A percentile compares a stretch with the other conserved stretches of the same genome.
Evolutionary conservation across 306 rosid genomes (phyloP).

Genomic region (Rubus parviflorus): DNA sequence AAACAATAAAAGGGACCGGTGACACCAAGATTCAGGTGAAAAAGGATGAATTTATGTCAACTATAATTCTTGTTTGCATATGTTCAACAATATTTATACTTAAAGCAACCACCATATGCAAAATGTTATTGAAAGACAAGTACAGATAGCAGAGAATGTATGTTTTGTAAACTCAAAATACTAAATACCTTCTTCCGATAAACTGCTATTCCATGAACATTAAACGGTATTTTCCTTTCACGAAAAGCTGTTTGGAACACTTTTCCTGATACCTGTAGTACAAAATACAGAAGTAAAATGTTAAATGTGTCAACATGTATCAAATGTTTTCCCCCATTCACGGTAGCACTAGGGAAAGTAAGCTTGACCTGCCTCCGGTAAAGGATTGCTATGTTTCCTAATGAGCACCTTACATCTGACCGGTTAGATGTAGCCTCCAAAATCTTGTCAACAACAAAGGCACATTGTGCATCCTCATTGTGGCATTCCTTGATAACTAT

Average conservation of each 20-base stretch:
- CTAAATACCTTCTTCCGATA: slow-evolving; percentile 79
- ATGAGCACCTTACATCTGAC: slow-evolving; percentile 54
- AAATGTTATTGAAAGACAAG: neutral
- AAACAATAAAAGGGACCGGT: neutral
- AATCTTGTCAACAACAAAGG: slow-evolving; percentile 88
- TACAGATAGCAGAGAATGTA: slow-evolving; percentile 6
- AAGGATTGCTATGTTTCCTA: slow-evolving; percentile 78
- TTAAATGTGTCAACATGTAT: neutral
- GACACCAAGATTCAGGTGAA: neutral
- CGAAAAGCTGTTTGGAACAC: slow-evolving; percentile 86
- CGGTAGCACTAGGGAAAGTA: slow-evolving; percentile 28
- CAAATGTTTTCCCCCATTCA: slow-evolving; percentile 11
- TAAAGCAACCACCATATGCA: neutral
- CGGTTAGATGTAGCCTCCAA: slow-evolving; percentile 52
- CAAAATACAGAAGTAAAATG: neutral
- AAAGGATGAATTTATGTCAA: neutral
- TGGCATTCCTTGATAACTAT: slow-evolving; percentile 79
- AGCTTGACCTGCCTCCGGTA: slow-evolving; percentile 92
- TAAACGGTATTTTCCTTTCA: slow-evolving; percentile 91
- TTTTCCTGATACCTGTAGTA: slow-evolving; percentile 73
- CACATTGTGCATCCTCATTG: slow-evolving; percentile 83
- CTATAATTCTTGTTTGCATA: neutral
- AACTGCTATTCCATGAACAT: slow-evolving; percentile 87
- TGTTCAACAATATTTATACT: neutral
- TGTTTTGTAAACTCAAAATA: slow-evolving; percentile 16